Evolutionary conservation across 768 basidiomycete genomes (phyloP).

Genomic region (Trametes cinnabarina): DNA sequence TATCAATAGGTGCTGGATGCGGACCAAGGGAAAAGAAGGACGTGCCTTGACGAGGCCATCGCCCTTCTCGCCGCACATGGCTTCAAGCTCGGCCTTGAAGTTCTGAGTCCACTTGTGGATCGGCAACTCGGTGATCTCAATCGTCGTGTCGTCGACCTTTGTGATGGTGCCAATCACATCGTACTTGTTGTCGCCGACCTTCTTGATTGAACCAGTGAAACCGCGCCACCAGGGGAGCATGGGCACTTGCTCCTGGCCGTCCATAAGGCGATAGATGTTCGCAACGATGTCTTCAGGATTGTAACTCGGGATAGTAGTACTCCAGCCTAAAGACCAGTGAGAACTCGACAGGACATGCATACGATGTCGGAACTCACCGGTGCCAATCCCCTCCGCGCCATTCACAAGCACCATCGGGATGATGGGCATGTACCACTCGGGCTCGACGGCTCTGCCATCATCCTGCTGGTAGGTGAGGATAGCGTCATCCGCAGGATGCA

Average conservation of each 20-base stretch:
- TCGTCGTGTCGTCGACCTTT: conserved; percentile 82
- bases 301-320: conserved; percentile 86
- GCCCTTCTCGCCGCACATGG: conserved; percentile 84
- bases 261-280: conserved; percentile 86
- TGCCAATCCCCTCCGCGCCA: conserved; percentile 96
- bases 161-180: conserved; percentile 70
- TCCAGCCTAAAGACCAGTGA: conserved; percentile 70
- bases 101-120: conserved; percentile 92
- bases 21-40: no score
- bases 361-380: conserved; percentile 50
- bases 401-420: conserved; percentile 89
- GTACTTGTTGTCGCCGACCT: conserved; percentile 80
- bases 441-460: conserved; percentile 84
- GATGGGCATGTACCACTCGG: conserved; percentile 91
- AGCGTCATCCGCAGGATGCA: conserved; percentile 81
- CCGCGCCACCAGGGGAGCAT: conserved; percentile 99
- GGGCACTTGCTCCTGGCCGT: conserved; percentile 72
- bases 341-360: not conserved
- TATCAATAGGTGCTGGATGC: no score
- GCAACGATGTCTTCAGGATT: conserved; percentile 89
- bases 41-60: conserved; percentile 77
- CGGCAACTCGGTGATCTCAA: conserved; percentile 94
- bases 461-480: conserved; percentile 79
- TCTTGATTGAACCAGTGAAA: conserved; percentile 85
- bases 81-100: conserved; percentile 90